Evolutionary conservation across 208 protist genomes (phyloP).

Genomic region (Strigomonas culicis): DNA sequence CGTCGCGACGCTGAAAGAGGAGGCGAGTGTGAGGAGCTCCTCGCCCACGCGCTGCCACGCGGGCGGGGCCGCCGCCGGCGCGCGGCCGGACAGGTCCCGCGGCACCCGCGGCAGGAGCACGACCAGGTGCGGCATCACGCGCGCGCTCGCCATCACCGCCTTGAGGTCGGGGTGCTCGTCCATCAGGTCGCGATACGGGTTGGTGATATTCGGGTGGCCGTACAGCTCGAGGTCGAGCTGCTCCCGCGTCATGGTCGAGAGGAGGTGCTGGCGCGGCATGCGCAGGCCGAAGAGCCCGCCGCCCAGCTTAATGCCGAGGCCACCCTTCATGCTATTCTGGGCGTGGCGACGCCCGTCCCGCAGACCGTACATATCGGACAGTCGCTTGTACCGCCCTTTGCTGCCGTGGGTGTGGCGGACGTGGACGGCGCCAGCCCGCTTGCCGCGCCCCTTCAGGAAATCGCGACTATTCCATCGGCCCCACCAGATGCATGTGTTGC

Average conservation of each 20-base stretch:
- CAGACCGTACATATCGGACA: slow-evolving; percentile 47
- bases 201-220: slow-evolving; percentile 89
- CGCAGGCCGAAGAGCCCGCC: slow-evolving; percentile 86
- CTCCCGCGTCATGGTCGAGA: slow-evolving; percentile 66
- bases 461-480: slow-evolving; percentile 79
- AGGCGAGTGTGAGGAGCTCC: background rate
- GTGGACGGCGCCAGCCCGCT: slow-evolving; percentile 74
- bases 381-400: slow-evolving; percentile 73
- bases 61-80: background rate
- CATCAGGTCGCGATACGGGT: slow-evolving; percentile 77
- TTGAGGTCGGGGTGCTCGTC: slow-evolving; percentile 65
- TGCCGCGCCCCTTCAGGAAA: slow-evolving; percentile 71
- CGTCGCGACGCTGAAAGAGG: background rate
- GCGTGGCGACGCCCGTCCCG: slow-evolving; percentile 78
- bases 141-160: slow-evolving; percentile 75
- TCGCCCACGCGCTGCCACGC: slow-evolving; percentile 16
- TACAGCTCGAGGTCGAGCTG: slow-evolving; percentile 72
- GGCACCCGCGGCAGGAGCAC: slow-evolving; percentile 64
- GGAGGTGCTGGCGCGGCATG: slow-evolving; percentile 70
- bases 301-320: slow-evolving; percentile 80
- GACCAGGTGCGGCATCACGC: slow-evolving; percentile 40
- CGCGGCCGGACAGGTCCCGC: slow-evolving; percentile 19
- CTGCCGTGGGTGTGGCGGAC: slow-evolving; percentile 83
- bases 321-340: slow-evolving; percentile 72
- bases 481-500: slow-evolving; percentile 14